These are phyloP conservation scores for Globisporangium okanoganense DNA, from an alignment of 352 stramenopile species.

Conservation along the genomic window DNA sequence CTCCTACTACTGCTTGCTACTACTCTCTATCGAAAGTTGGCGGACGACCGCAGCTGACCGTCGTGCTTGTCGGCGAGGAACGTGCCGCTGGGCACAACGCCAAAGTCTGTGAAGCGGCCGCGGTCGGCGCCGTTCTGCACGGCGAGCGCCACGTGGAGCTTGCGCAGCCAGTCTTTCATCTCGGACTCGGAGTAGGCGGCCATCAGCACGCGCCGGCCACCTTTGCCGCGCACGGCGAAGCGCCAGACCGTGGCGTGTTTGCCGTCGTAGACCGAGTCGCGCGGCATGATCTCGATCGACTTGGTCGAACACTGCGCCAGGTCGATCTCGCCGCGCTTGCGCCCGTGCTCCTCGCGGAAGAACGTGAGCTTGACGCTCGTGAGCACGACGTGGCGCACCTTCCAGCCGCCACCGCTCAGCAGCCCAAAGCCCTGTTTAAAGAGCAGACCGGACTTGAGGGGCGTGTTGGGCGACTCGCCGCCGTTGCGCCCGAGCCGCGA, in stretches of 20 bases:
- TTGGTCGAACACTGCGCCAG: conserved; percentile 57
- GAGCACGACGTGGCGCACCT: conserved; percentile 69
- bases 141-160: conserved; percentile 68
- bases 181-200: conserved; percentile 75
- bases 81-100: conserved; percentile 54
- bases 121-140: conserved; percentile 39
- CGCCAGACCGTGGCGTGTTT: conserved; percentile 76
- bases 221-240: conserved; percentile 65
- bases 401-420: conserved; percentile 57
- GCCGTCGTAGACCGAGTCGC: conserved; percentile 76
- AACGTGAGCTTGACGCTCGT: conserved; percentile 67
- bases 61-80: conserved; percentile 56
- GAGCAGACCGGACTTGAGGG: conserved; percentile 68
- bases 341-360: conserved; percentile 66
- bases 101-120: conserved; percentile 65
- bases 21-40: conserved; percentile 22
- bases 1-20: not conserved
- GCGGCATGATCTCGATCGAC: conserved; percentile 80
- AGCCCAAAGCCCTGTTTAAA: conserved; percentile 75
- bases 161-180: conserved; percentile 85
- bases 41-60: conserved; percentile 51
- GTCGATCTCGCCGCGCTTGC: conserved; percentile 68
- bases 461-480: conserved; percentile 16
- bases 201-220: conserved; percentile 55
- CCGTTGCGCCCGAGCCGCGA: conserved; percentile 21